These are phyloP conservation scores for Gaultheria prostrata DNA, from an alignment of 148 eudicot species.

Conservation along the genomic window DNA sequence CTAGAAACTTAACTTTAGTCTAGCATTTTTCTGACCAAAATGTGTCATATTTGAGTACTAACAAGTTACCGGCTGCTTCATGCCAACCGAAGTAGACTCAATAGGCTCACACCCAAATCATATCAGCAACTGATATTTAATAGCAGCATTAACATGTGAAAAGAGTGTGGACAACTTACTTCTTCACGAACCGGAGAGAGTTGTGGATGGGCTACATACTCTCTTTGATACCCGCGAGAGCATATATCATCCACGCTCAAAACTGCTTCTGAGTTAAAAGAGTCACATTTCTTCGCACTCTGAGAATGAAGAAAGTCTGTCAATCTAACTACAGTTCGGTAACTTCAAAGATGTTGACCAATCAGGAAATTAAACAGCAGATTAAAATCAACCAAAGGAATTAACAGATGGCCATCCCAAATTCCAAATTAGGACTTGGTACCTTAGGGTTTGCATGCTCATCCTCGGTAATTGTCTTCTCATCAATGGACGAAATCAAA, in stretches of 20 bases:
- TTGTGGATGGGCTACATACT: slow-evolving; percentile 16
- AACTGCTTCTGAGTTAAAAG: slow-evolving; percentile 38
- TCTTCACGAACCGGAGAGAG: slow-evolving; percentile 74
- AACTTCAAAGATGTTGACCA: slow-evolving; percentile 4
- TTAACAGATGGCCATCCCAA: not conserved
- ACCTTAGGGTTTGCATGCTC: slow-evolving; percentile 47
- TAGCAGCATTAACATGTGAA: not conserved
- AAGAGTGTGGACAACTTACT: slow-evolving; percentile 35
- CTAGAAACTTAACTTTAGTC: not conserved
- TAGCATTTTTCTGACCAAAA: not conserved
- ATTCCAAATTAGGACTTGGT: slow-evolving; percentile 3
- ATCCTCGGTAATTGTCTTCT: slow-evolving; percentile 61
- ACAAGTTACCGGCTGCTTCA: not conserved
- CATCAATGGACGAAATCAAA: slow-evolving; percentile 45
- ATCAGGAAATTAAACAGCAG: not conserved
- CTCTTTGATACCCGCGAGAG: slow-evolving; percentile 5
- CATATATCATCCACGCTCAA: slow-evolving; percentile 26
- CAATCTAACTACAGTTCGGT: not conserved
- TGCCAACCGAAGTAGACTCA: not conserved
- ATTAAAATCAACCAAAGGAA: slow-evolving; percentile 8
- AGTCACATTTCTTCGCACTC: slow-evolving; percentile 26
- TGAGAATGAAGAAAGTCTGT: not conserved
- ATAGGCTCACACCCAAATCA: not conserved
- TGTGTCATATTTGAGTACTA: not conserved
- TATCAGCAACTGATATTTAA: not conserved